Percentiles rank a stretch among this genome's conserved stretches.
These are phyloP conservation scores for Leccinum subgranulosum DNA, from an alignment of 768 basidiomycete species.

Conservation along the genomic window DNA sequence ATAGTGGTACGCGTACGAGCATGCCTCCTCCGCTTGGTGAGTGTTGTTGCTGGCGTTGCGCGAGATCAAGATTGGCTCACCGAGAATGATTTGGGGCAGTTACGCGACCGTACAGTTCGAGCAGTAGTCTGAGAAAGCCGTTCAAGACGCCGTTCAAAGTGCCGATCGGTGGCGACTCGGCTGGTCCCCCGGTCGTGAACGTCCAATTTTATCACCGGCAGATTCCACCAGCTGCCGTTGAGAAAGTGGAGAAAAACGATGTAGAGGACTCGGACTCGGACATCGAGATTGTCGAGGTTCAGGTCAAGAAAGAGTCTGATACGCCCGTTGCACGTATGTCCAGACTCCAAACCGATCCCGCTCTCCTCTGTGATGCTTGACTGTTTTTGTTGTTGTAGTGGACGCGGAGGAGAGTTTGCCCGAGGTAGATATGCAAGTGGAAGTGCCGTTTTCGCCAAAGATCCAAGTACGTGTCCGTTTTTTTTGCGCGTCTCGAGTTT, in stretches of 20 bases:
- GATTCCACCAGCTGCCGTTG: neutral
- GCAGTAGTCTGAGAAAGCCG: constrained; percentile 43
- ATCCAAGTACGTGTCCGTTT: constrained; percentile 32
- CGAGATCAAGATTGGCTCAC: neutral
- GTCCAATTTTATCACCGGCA: neutral
- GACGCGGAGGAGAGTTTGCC: constrained; percentile 20
- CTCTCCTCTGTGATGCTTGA: neutral
- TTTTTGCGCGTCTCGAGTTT: neutral
- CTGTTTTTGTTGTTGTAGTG: neutral
- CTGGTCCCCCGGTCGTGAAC: constrained; percentile 16
- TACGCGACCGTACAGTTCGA: constrained; percentile 47
- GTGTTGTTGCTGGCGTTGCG: neutral
- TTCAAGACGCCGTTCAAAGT: constrained; percentile 47
- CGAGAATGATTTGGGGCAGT: constrained; percentile 27
- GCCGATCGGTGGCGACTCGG: constrained; percentile 38
- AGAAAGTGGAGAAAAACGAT: neutral
- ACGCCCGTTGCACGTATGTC: neutral
- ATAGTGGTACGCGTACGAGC: neutral
- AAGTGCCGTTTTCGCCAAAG: constrained; percentile 40
- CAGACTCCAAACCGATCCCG: neutral
- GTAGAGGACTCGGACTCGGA: neutral
- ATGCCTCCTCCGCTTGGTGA: constrained; percentile 26
- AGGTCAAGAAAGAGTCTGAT: neutral
- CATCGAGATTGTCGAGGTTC: constrained; percentile 12
- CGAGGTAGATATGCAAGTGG: constrained; percentile 36